Base-by-base conservation (phyloP, 2,329 filamentous ascomycete genomes). In the Geoglossum cookeanum region DNA sequence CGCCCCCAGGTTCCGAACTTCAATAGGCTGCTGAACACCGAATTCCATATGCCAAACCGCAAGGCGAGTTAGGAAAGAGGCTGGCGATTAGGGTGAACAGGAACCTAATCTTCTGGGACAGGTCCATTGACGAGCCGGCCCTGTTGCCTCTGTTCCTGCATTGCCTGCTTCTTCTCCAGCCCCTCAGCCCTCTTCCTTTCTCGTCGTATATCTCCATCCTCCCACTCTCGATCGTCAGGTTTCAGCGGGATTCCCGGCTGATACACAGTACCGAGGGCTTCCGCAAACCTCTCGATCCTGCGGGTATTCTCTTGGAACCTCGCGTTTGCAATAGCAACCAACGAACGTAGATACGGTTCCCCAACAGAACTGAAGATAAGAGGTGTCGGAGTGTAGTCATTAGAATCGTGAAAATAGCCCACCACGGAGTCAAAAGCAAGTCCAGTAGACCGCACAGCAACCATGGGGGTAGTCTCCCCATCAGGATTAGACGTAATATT, bases 361-460 rank as follows among this genome's bases (percentile, higher is more conserved):
- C 80, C 73, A 1, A 94, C 85, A 27, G 84, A 68, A 44, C 72
- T 74, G 27, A 72, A 64, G 13, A 76, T 72, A 3, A 72, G 2
- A 66, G 58, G 53, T 68, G 63, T 17, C 1, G n/a, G 42, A 45
- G 13, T 9, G n/a, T 9, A 6, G 4, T 45, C n/a, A 22, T 15
- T 22, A 22, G 42, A 22, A 56, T 70, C 65, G 51, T 71, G 53
- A 44, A 68, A 66, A 55, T 70, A 74, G 0, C 87, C 91, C 35
- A 97, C 76, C 30, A 96, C 76, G 1, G 85, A 87, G 69, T 94
- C 87, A 60, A 96, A 80, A 0, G 80, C 78, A 1, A 96, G 75
- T 0, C 90, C 90, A 68, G 87, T 85, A 4, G 87, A 90, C 17
- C 91, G 81, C 35, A 97, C 80, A 2, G 85, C 91, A 2, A 96